Evolutionary conservation across 2,329 filamentous ascomycete genomes (phyloP).

Genomic region (Zymoseptoria passerinii): DNA sequence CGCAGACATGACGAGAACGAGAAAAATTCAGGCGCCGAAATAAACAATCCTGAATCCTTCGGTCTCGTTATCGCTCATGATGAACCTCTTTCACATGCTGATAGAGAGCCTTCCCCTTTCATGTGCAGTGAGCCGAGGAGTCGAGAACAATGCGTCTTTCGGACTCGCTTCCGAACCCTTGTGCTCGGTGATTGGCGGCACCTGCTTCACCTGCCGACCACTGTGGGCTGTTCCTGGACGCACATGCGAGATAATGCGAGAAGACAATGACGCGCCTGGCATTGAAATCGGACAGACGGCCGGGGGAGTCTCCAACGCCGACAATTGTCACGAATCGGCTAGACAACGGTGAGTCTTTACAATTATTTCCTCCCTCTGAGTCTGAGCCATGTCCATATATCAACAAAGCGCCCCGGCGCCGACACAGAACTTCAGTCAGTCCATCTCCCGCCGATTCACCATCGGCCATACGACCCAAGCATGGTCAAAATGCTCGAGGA

Average conservation of each 20-base stretch:
- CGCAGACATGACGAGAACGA: background rate
- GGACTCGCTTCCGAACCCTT: background rate
- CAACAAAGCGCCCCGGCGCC: background rate
- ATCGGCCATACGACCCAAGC: background rate
- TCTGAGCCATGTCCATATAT: background rate
- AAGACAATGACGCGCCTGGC: background rate
- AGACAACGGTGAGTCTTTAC: background rate
- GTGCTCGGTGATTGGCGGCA: background rate
- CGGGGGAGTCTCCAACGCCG: background rate
- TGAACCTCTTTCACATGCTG: background rate
- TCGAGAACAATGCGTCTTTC: background rate
- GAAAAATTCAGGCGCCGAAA: background rate
- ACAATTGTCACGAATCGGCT: background rate
- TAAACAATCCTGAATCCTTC: background rate
- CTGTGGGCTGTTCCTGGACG: background rate
- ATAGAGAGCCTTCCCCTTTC: background rate
- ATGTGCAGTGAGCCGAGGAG: background rate
- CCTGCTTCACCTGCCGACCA: background rate
- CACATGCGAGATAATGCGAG: background rate
- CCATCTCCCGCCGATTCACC: background rate
- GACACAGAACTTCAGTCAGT: background rate
- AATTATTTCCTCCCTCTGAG: background rate
- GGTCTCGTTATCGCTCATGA: background rate
- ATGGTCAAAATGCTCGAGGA: conserved; percentile 19
- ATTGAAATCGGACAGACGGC: background rate